phyloP scores from a whole-genome alignment of 1,284 basidiomycete species.

The Marasmius tenuissimus region DNA sequence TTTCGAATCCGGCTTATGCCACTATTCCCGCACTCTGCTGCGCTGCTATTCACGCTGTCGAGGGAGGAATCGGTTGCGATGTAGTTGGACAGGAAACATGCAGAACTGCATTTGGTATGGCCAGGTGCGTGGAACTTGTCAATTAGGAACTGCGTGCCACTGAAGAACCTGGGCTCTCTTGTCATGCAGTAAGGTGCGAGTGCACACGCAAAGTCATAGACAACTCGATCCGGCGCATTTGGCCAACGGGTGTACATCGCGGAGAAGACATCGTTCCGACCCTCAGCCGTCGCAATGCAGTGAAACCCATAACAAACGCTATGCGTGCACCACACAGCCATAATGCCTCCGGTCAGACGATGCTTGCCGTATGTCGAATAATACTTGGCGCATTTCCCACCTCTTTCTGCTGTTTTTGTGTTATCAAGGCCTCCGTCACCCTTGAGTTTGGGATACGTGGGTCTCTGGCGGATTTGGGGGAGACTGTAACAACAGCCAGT shows the following conservation, averaged over 20 bases:
- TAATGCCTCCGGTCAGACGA: too few relatives aligned
- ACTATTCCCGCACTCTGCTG: too few relatives aligned
- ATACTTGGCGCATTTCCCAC: too few relatives aligned
- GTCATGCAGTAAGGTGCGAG: constrained; percentile 31
- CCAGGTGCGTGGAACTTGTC: constrained; percentile 29
- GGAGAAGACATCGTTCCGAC: constrained; percentile 39
- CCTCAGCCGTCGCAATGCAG: too few relatives aligned
- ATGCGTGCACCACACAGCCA: too few relatives aligned
- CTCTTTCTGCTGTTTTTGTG: too few relatives aligned
- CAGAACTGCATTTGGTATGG: constrained; percentile 27
- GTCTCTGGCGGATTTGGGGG: constrained; percentile 19
- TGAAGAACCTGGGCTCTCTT: constrained; percentile 28
- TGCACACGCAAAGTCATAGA: constrained; percentile 35
- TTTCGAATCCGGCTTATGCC: too few relatives aligned
- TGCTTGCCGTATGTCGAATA: too few relatives aligned
- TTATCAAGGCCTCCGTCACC: too few relatives aligned
- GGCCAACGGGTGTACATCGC: constrained; percentile 32
- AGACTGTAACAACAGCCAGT: constrained; percentile 1
- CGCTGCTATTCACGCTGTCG: too few relatives aligned
- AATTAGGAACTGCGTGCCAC: constrained; percentile 28
- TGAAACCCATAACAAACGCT: too few relatives aligned
- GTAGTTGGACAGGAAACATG: constrained; percentile 28
- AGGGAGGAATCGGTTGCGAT: neutral
- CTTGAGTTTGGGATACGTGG: too few relatives aligned
- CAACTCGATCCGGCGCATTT: constrained; percentile 27